Percentiles rank a stretch among this genome's conserved stretches.
Conservation (phyloP, 228 moss, liverwort and hornwort genomes). For the Sphagnum fallax region DNA sequence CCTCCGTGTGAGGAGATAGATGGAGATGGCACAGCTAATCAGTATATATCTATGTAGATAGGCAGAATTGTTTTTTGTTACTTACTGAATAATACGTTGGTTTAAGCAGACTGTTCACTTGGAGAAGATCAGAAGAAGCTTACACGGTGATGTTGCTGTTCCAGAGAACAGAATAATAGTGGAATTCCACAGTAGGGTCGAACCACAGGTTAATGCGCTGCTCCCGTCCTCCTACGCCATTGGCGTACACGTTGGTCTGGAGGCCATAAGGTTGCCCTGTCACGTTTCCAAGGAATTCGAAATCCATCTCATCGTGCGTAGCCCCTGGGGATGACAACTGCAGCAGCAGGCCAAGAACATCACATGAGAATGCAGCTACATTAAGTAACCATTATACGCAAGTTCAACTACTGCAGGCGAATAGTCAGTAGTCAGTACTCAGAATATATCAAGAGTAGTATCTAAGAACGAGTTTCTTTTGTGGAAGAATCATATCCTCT, state of each 20-base stretch:
- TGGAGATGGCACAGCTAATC: too few species aligned
- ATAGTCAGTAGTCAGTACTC: too few species aligned
- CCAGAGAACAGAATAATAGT: slow-evolving; percentile 71
- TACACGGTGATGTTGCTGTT: slow-evolving; percentile 42
- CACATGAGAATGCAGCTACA: neutral
- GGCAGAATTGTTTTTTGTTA: too few species aligned
- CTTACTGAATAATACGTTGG: too few species aligned
- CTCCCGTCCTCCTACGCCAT: slow-evolving; percentile 52
- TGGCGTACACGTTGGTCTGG: slow-evolving; percentile 70
- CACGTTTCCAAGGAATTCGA: slow-evolving; percentile 67
- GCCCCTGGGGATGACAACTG: slow-evolving; percentile 7
- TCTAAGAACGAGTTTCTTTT: too few species aligned
- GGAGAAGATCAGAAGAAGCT: neutral
- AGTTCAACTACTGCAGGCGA: neutral
- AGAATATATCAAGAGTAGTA: neutral
- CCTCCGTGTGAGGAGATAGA: too few species aligned
- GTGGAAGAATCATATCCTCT: too few species aligned
- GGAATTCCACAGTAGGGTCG: slow-evolving; percentile 54
- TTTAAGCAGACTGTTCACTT: too few species aligned
- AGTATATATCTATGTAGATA: too few species aligned
- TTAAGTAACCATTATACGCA: neutral
- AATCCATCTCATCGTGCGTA: slow-evolving; percentile 71
- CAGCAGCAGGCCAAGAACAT: slow-evolving; percentile 15
- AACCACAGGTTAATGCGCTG: slow-evolving; percentile 62
- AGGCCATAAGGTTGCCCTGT: slow-evolving; percentile 51